These are phyloP conservation scores for Pythium apleroticum DNA, from an alignment of 352 stramenopile genomes.

Conservation along the genomic window DNA sequence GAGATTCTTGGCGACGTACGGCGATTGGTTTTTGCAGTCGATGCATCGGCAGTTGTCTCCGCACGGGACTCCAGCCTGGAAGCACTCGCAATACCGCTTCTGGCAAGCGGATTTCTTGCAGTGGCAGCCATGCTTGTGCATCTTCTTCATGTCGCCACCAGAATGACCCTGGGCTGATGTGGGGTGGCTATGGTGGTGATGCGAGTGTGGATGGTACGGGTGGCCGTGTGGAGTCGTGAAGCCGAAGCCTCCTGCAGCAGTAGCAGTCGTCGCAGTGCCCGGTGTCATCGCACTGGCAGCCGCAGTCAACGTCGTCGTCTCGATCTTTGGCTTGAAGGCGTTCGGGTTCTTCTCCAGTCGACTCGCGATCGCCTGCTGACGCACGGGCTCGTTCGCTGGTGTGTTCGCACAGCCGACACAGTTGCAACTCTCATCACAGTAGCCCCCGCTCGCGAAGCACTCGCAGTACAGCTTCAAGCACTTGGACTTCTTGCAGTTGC, in stretches of 20 bases:
- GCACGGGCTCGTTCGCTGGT: constrained; percentile 52
- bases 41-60: constrained; percentile 90
- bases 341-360: constrained; percentile 94
- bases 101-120: constrained; percentile 96
- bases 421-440: constrained; percentile 93
- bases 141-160: constrained; percentile 48
- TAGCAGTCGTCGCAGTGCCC: neutral
- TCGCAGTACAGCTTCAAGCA: constrained; percentile 98
- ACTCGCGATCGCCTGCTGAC: constrained; percentile 83
- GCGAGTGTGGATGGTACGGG: constrained; percentile 9
- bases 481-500: constrained; percentile 98
- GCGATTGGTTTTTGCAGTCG: constrained; percentile 81
- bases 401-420: constrained; percentile 93
- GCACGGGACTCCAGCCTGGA: constrained; percentile 87
- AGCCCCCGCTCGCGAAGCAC: constrained; percentile 92
- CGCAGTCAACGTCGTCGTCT: constrained; percentile 19
- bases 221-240: constrained; percentile 27
- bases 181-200: constrained; percentile 1
- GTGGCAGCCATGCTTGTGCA: constrained; percentile 95
- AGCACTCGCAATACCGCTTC: constrained; percentile 99
- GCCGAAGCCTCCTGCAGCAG: neutral
- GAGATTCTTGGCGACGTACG: constrained; percentile 34
- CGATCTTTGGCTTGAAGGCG: constrained; percentile 96
- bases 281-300: constrained; percentile 2
- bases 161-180: constrained; percentile 1